Conservation (phyloP, 805 yeast species). For the Starmerella vitae region DNA sequence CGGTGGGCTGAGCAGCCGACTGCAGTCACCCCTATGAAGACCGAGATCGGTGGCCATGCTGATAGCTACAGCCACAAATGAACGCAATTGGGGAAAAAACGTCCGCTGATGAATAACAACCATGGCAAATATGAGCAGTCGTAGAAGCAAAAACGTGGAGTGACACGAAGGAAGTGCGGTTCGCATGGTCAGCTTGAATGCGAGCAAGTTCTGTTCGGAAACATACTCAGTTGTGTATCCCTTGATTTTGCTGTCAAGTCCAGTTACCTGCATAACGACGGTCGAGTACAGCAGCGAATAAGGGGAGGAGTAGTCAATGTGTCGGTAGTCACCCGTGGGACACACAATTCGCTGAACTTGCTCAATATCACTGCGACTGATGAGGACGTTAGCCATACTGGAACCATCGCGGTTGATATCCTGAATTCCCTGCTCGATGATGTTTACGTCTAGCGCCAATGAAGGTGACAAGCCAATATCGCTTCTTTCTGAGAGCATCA, state of each 20-base stretch:
- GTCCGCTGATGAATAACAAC: slow-evolving; percentile 11
- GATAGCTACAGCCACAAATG: slow-evolving; percentile 35
- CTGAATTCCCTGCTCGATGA: slow-evolving; percentile 5
- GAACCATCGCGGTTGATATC: too few relatives aligned
- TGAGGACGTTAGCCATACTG: slow-evolving; percentile 2
- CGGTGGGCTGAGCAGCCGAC: slow-evolving; percentile 27
- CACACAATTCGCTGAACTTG: slow-evolving; percentile 4
- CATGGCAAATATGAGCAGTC: slow-evolving; percentile 34
- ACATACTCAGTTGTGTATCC: slow-evolving; percentile 1
- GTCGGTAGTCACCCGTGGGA: slow-evolving; percentile 5
- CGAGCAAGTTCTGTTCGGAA: slow-evolving; percentile 32
- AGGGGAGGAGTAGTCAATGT: slow-evolving; percentile 11
- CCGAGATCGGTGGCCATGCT: slow-evolving; percentile 47
- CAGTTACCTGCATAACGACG: slow-evolving; percentile 6
- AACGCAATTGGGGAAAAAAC: slow-evolving; percentile 22
- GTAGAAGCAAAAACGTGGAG: slow-evolving; percentile 13
- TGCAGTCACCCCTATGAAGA: slow-evolving; percentile 38
- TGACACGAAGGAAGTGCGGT: slow-evolving; percentile 26
- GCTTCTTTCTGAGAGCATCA: background rate
- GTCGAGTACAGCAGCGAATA: slow-evolving; percentile 10
- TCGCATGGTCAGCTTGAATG: slow-evolving; percentile 36
- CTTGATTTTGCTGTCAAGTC: background rate
- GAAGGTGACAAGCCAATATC: background rate
- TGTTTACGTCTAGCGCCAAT: slow-evolving; percentile 6
- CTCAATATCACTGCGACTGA: slow-evolving; percentile 8